Evolutionary conservation across 192 early-diverging fungal species (phyloP).

Genomic region (Gonapodya prolifera): DNA sequence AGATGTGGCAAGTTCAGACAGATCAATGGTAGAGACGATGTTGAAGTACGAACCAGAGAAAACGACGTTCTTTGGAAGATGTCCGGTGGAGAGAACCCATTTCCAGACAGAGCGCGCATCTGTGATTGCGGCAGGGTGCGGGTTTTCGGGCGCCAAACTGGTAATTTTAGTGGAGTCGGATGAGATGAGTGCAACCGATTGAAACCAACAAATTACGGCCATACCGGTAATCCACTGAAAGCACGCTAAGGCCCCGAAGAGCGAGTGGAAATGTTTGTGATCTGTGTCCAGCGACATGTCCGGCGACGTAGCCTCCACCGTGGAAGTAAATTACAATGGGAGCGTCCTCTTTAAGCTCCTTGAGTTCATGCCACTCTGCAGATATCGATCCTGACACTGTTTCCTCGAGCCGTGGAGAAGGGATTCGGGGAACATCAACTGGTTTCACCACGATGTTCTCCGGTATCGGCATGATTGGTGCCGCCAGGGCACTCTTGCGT

Average conservation of each 20-base stretch:
- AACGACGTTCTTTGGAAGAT: neutral
- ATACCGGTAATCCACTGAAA: neutral
- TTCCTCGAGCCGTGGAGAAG: neutral
- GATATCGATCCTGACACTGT: neutral
- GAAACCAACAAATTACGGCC: too few species aligned
- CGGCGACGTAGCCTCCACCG: neutral
- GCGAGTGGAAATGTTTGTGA: neutral
- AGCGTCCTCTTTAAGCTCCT: neutral
- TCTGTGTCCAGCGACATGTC: too few species aligned
- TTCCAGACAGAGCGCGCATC: neutral
- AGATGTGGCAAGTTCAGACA: neutral
- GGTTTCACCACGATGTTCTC: neutral
- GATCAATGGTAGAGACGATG: too few species aligned
- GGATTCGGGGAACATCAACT: neutral
- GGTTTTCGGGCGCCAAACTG: neutral
- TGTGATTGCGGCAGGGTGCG: neutral
- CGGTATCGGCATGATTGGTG: neutral
- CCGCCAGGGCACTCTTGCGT: neutral
- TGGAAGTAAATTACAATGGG: neutral
- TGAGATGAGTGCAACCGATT: too few species aligned
- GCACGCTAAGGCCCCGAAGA: neutral
- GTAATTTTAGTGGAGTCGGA: neutral
- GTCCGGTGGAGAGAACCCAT: neutral
- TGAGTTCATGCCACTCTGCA: neutral
- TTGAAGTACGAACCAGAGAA: neutral